Percentiles rank a stretch among this genome's conserved stretches.
These are phyloP conservation scores for Salix koriyanagi DNA, from an alignment of 345 rosid species.

Conservation along the genomic window DNA sequence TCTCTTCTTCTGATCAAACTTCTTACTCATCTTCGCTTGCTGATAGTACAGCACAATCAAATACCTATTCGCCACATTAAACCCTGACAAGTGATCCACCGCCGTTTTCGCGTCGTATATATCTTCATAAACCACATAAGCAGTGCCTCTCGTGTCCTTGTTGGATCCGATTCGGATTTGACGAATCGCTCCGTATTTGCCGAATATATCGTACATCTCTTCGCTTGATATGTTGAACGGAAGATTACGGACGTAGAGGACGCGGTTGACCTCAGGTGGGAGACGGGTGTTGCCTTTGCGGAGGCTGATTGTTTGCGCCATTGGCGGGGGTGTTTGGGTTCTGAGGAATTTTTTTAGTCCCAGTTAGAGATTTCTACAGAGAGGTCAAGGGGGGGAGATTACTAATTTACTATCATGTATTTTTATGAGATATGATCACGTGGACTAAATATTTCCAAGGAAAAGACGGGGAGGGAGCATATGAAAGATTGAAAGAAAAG, in stretches of 20 bases:
- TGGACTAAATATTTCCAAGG: not conserved
- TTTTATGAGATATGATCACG: not conserved
- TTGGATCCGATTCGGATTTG: constrained; percentile 88
- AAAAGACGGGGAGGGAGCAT: not conserved
- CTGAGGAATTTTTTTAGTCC: not conserved
- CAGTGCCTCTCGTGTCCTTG: constrained; percentile 93
- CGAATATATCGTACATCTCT: constrained; percentile 99
- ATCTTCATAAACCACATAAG: constrained; percentile 93
- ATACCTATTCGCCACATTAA: constrained; percentile 93
- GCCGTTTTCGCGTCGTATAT: constrained; percentile 96
- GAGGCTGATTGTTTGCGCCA: constrained; percentile 60
- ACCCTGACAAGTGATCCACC: constrained; percentile 95
- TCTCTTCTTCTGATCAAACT: constrained; percentile 88
- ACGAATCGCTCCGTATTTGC: constrained; percentile 93
- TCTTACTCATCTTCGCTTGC: constrained; percentile 91
- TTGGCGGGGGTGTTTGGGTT: constrained; percentile 9
- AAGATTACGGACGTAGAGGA: constrained; percentile 91
- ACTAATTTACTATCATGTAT: not conserved
- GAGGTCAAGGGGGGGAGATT: not conserved
- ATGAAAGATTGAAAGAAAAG: no score
- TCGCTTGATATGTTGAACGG: constrained; percentile 97
- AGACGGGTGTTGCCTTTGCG: constrained; percentile 89
- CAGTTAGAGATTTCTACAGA: not conserved
- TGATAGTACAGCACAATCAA: constrained; percentile 86
- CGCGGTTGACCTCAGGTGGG: constrained; percentile 91